Conservation (phyloP, 1,284 basidiomycete species). For the Cryptococcus sp. region DNA sequence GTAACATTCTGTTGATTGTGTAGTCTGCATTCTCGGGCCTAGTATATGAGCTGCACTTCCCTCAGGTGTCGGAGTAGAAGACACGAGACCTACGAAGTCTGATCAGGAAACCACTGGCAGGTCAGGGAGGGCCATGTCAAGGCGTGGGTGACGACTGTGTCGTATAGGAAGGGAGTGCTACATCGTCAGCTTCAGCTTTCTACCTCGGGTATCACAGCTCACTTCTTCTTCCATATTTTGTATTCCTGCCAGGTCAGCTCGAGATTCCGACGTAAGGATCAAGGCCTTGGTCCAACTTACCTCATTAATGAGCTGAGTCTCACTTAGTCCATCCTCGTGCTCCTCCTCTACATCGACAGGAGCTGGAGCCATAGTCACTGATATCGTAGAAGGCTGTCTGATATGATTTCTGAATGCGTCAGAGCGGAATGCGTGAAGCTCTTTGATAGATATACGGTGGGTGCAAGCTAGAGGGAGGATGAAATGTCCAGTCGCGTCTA, state of each 20-base stretch:
- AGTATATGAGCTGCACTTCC: constrained; percentile 6
- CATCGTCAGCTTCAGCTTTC: background rate
- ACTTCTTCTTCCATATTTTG: constrained; percentile 76
- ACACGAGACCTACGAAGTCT: constrained; percentile 66
- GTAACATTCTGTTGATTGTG: constrained; percentile 84
- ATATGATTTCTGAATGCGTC: too few species aligned
- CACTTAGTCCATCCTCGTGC: constrained; percentile 37
- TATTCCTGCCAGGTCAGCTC: constrained; percentile 46
- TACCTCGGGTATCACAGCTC: background rate
- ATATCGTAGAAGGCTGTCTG: too few species aligned
- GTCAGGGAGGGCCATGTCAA: constrained; percentile 98
- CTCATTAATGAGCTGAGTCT: constrained; percentile 90
- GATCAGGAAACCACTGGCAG: constrained; percentile 98
- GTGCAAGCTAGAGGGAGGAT: too few species aligned
- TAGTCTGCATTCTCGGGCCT: constrained; percentile 80
- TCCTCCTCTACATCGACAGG: constrained; percentile 56
- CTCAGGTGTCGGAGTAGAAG: background rate
- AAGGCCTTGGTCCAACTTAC: constrained; percentile 50
- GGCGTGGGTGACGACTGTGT: constrained; percentile 94
- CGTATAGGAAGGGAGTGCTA: constrained; percentile 87
- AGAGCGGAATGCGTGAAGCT: too few species aligned
- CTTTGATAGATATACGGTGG: too few species aligned
- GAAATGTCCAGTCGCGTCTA: too few species aligned
- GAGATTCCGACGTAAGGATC: background rate
- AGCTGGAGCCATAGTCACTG: constrained; percentile 24